Base-by-base conservation (phyloP, 2,329 filamentous ascomycete species). In the Penicillium sp. region DNA sequence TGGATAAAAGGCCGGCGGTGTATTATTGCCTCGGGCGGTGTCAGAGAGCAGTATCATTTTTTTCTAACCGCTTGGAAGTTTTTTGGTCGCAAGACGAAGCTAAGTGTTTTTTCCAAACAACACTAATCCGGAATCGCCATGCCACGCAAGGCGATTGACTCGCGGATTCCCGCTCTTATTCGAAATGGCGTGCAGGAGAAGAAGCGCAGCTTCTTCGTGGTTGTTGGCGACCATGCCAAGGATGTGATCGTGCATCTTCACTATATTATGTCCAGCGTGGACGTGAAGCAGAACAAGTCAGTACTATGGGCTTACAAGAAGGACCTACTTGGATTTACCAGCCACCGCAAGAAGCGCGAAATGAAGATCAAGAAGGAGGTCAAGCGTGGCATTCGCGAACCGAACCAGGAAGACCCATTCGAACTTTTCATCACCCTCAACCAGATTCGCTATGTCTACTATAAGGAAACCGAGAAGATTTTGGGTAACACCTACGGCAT, bases 401-500 rank as follows among this genome's bases (percentile, higher is more conserved):
- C 89, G 60, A 96, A 99, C 74, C 84, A 86, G 52, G 91, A 96
- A 72, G 94, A 99, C 72, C 89, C 94, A 0, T 99, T 99, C 79
- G 94, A 99, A 77, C 84, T 97, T 52, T 99, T 97, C 77, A 88
- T 97, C 67, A 94, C 91, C 56, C 86, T 96, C 55, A 90, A 97
- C 78, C 91, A 97, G 75, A 96, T 99, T 73, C 89, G 94, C 75
- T 99, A 99, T 83, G 91, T 94, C 55, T 99, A 96, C 82, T 99
- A 99, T 81, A 99, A 99, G 78, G 94, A 99, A 79, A 97, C 94
- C 28, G 94, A 99, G 69, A 97, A 97, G 81, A 97, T 99, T 70
- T 77, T 97, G 54, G 94, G 94, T 73, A 96, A 97, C 74, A 99
- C 94, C 41, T 99, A 94, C 71, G 93, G 93, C 71, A 97, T 97